Conservation (phyloP, 2,329 filamentous ascomycete species). For the Beauveria bassiana region DNA sequence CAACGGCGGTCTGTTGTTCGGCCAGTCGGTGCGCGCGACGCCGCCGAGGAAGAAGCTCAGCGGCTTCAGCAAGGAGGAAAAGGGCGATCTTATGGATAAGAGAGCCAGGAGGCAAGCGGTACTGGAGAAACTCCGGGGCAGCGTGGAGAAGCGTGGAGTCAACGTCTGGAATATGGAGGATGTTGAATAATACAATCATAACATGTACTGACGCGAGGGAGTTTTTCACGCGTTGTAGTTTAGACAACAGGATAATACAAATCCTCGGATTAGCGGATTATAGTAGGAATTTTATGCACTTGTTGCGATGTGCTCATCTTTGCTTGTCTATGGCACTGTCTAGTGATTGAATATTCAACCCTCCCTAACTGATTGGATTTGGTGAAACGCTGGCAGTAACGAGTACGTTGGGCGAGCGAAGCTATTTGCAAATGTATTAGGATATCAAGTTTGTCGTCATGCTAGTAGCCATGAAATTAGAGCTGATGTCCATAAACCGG, state of each 20-base stretch:
- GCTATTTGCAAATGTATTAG: too few species aligned
- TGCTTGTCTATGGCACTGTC: neutral
- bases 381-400: too few species aligned
- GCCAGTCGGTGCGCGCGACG: slow-evolving; percentile 31
- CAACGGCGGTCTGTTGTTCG: slow-evolving; percentile 30
- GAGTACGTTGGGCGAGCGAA: too few species aligned
- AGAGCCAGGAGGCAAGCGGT: slow-evolving; percentile 45
- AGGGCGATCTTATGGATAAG: slow-evolving; percentile 46
- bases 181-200: slow-evolving; percentile 29
- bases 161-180: slow-evolving; percentile 44
- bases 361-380: too few species aligned
- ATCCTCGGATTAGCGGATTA: neutral
- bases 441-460: too few species aligned
- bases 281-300: neutral
- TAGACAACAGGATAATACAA: slow-evolving; percentile 17
- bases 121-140: slow-evolving; percentile 41
- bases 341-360: too few species aligned
- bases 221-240: slow-evolving; percentile 16
- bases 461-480: too few species aligned
- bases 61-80: slow-evolving; percentile 53
- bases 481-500: too few species aligned
- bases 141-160: slow-evolving; percentile 42
- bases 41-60: slow-evolving; percentile 54
- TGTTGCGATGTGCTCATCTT: neutral
- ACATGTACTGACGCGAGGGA: slow-evolving; percentile 14